Evolutionary conservation across 2,329 filamentous ascomycete genomes (phyloP).

Genomic region (Cordyceps cicadae): DNA sequence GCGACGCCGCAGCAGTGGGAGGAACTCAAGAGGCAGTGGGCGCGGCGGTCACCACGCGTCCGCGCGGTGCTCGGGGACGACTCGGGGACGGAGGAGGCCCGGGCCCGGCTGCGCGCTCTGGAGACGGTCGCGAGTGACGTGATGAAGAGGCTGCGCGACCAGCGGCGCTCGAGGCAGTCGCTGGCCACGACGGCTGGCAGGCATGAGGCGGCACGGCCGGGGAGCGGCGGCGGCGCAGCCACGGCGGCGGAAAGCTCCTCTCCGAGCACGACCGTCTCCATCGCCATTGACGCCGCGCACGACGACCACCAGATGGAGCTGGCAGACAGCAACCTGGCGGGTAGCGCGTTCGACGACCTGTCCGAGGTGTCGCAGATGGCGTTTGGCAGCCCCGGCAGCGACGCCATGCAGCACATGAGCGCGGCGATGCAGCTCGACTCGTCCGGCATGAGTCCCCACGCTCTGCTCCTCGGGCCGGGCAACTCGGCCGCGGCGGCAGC

Average conservation of each 20-base stretch:
- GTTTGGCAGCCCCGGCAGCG: conserved; percentile 16
- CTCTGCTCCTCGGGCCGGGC: conserved; percentile 31
- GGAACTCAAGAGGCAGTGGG: conserved; percentile 61
- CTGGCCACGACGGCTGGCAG: background rate
- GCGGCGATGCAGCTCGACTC: conserved; percentile 23
- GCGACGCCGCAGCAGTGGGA: conserved; percentile 64
- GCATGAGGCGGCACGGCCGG: background rate
- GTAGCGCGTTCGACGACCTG: conserved; percentile 18
- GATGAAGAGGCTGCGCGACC: conserved; percentile 66
- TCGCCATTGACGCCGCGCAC: background rate
- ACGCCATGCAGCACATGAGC: conserved; percentile 17
- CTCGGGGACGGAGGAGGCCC: conserved; percentile 42
- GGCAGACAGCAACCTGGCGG: conserved; percentile 15
- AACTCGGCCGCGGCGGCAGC: conserved; percentile 22
- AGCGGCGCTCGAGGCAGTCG: conserved; percentile 31
- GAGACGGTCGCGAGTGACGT: conserved; percentile 68
- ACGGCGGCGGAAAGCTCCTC: background rate
- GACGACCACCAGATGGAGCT: conserved; percentile 16
- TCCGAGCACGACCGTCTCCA: background rate
- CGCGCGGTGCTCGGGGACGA: conserved; percentile 44
- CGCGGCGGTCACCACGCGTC: conserved; percentile 47
- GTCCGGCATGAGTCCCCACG: conserved; percentile 27
- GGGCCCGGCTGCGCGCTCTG: conserved; percentile 53
- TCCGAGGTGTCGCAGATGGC: conserved; percentile 20
- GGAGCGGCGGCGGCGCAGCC: background rate